Evolutionary conservation across 2,329 filamentous ascomycete species (phyloP), one percentile per base, ranked within the genome.

Genomic region (Cladophialophora yegresii): DNA sequence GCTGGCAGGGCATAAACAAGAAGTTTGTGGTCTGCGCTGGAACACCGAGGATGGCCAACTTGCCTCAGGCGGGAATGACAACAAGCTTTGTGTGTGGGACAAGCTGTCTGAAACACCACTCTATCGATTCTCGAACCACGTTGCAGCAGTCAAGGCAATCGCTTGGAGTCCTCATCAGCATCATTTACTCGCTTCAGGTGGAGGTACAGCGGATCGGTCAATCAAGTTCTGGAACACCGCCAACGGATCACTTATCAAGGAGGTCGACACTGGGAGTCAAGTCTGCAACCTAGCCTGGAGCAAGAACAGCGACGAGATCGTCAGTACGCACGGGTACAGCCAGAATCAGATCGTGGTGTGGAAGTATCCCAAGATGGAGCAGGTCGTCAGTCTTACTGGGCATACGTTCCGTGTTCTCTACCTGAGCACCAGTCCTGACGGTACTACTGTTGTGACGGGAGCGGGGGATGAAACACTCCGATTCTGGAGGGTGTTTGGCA

Each of bases 311-410:
- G 96, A 97, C 75, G 95, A 99, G 77, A 92, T 99, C 63, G 93
- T 99, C 61, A 93, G 90, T 57, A 99, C 95, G 0, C 95, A 99
- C 74, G 95, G 95, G 6, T 99, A 97, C 80, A 93, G 89, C 71
- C 95, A 99, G 75, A 97, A 99, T 76, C 95, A 98, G 77, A 97
- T 99, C 72, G 93, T 98, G 43, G 92, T 99, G 61, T 99, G 95
- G 95, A 99, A 99, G 75, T 99, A 99, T 74, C 95, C 95, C 1
- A 93, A 89, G 70, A 98, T 99, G 95, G 92, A 92, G 55, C 95
- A 98, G 76, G 92, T 99, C 8, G 93, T 92, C 47, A 96, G 91
- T 70, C 82, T 99, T 53, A 99, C 95, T 0, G 95, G 95, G 0
- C 95, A 99, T 76, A 99, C 95, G 1, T 98, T 96, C 77, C 89